These are phyloP conservation scores for Myriosclerotinia curreyana DNA, from an alignment of 2,329 filamentous ascomycete genomes.

Conservation along the genomic window DNA sequence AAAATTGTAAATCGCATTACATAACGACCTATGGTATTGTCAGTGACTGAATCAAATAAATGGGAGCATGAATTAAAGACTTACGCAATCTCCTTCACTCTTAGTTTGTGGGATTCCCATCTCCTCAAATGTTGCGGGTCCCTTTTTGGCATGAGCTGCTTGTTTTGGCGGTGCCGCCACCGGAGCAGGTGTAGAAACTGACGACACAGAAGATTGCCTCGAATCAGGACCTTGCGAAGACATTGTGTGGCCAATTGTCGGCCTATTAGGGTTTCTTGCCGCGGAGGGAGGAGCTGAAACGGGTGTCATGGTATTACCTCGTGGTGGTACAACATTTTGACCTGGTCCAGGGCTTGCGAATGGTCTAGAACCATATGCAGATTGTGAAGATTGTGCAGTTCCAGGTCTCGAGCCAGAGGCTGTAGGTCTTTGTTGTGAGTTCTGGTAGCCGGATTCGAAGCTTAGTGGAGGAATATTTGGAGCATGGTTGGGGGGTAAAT, in stretches of 20 bases:
- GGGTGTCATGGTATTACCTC: conserved; percentile 30
- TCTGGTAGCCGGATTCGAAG: conserved; percentile 22
- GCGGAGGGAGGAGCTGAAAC: conserved; percentile 1
- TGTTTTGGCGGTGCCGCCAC: conserved; percentile 57
- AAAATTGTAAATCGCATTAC: conserved; percentile 25
- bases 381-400: conserved; percentile 20
- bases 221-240: conserved; percentile 17
- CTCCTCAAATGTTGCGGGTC: conserved; percentile 93
- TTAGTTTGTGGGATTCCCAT: conserved; percentile 91
- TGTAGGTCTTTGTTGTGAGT: conserved; percentile 21
- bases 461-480: conserved; percentile 20
- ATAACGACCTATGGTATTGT: conserved; percentile 33
- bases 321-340: conserved; percentile 29
- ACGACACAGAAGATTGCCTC: conserved; percentile 23
- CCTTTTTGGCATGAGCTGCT: conserved; percentile 46
- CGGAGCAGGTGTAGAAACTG: conserved; percentile 26
- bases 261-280: background rate
- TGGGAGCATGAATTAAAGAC: conserved; percentile 21
- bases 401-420: conserved; percentile 14
- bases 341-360: conserved; percentile 11
- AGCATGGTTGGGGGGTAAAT: conserved; percentile 9
- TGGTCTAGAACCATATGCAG: conserved; percentile 5
- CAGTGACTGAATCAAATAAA: conserved; percentile 2
- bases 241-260: background rate
- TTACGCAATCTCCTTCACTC: conserved; percentile 84